A percentile compares a stretch with the other conserved stretches of the same genome.
Evolutionary conservation across 345 rosid species (phyloP).

Genomic region (Balakata baccata): DNA sequence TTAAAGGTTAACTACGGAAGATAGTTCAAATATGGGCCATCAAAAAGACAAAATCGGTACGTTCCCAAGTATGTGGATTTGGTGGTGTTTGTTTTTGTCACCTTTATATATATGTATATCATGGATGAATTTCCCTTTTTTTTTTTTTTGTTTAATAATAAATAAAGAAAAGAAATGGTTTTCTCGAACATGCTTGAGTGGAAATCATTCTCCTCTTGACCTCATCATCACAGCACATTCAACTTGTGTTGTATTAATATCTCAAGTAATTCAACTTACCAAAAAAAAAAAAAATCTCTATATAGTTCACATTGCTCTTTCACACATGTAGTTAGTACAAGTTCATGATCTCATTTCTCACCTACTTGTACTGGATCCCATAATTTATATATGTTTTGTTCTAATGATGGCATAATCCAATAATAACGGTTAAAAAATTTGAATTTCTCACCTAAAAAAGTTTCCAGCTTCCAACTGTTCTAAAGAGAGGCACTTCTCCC

Average conservation of each 20-base stretch:
- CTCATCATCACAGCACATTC: constrained; percentile 30
- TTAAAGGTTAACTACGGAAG: constrained; percentile 35
- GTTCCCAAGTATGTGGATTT: neutral
- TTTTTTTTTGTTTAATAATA: too few species aligned
- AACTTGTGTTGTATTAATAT: neutral
- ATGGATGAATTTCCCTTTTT: too few species aligned
- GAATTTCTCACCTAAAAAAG: neutral
- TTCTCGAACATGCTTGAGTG: constrained; percentile 38
- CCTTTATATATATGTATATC: neutral
- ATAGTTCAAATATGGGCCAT: constrained; percentile 30
- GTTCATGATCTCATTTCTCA: neutral
- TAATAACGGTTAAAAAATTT: neutral
- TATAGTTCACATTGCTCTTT: neutral
- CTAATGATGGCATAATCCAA: neutral
- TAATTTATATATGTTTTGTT: neutral
- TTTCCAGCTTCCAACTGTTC: neutral
- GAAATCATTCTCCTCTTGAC: constrained; percentile 40
- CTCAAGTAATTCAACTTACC: too few species aligned
- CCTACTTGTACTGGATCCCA: neutral
- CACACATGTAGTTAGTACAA: neutral
- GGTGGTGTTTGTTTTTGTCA: neutral
- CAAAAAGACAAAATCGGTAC: neutral
- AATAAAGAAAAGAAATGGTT: neutral
- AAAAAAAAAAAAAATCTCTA: too few species aligned
- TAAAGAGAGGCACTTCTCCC: too few species aligned